Evolutionary conservation across 2,329 filamentous ascomycete genomes (phyloP).

Genomic region (Stagonosporopsis cucurbitacearum): DNA sequence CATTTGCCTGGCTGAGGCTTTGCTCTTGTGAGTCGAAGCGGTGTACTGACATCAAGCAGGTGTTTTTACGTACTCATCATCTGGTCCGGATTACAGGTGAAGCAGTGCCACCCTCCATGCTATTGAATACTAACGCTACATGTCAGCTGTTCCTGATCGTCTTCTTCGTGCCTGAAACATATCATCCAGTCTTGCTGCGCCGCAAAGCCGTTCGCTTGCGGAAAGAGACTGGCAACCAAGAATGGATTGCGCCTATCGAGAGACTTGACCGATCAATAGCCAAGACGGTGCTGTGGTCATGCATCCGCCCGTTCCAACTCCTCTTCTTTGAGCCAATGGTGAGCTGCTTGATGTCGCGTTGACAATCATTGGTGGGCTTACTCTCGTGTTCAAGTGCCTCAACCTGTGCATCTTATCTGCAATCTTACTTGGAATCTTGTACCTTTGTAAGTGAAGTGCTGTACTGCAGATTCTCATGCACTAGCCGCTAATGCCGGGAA

Average conservation of each 20-base stretch:
- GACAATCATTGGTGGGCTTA: conserved; percentile 37
- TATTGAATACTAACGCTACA: conserved; percentile 23
- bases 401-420: conserved; percentile 83
- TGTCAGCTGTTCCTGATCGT: conserved; percentile 68
- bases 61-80: conserved; percentile 79
- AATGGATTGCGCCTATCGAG: conserved; percentile 80
- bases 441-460: conserved; percentile 62
- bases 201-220: conserved; percentile 74
- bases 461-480: conserved; percentile 65
- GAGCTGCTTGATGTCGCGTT: conserved; percentile 12
- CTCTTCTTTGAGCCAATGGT: conserved; percentile 82
- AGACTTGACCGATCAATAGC: conserved; percentile 71
- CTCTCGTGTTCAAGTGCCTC: conserved; percentile 58
- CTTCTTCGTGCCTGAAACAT: conserved; percentile 85
- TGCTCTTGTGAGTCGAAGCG: conserved; percentile 20
- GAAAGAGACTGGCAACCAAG: conserved; percentile 76
- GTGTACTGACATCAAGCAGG: conserved; percentile 39
- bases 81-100: conserved; percentile 66
- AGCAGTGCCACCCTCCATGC: conserved; percentile 26
- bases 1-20: neutral
- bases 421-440: conserved; percentile 84
- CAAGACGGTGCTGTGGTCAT: conserved; percentile 58
- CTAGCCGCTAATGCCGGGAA: conserved; percentile 54
- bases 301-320: conserved; percentile 75
- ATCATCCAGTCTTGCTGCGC: conserved; percentile 73